A percentile compares a stretch with the other conserved stretches of the same genome.
Conservation (phyloP, 2,329 filamentous ascomycete species). For the Tolypocladium sp. region DNA sequence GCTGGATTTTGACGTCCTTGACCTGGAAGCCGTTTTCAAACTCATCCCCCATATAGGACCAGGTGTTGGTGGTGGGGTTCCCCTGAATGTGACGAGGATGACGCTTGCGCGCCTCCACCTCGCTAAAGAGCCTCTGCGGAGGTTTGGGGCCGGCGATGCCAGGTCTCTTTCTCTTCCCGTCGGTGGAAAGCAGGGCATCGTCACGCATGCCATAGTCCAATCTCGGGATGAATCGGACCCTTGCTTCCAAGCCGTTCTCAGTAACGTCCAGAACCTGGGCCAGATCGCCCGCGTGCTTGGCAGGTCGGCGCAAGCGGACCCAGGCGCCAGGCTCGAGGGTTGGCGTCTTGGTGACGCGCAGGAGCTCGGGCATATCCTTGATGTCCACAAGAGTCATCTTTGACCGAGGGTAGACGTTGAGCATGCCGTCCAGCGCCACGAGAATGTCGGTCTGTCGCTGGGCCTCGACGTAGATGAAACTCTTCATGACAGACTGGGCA, state of each 20-base stretch:
- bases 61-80: conserved; percentile 71
- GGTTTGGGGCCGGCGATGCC: conserved; percentile 57
- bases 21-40: conserved; percentile 91
- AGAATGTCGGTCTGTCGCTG: conserved; percentile 79
- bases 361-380: conserved; percentile 95
- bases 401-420: conserved; percentile 81
- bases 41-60: conserved; percentile 78
- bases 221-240: conserved; percentile 79
- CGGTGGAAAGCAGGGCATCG: conserved; percentile 45
- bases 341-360: conserved; percentile 80
- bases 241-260: conserved; percentile 82
- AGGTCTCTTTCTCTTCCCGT: conserved; percentile 73
- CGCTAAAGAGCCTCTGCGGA: conserved; percentile 85
- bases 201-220: conserved; percentile 87
- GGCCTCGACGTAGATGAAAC: conserved; percentile 92
- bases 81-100: conserved; percentile 55
- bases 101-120: conserved; percentile 83
- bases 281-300: conserved; percentile 80
- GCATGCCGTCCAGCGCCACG: conserved; percentile 70
- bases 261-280: conserved; percentile 90
- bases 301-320: conserved; percentile 74
- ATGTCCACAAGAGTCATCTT: conserved; percentile 87
- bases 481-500: conserved; percentile 73
- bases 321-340: conserved; percentile 80
- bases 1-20: conserved; percentile 86